A percentile compares a stretch with the other conserved stretches of the same genome.
phyloP scores from a whole-genome alignment of 2,329 filamentous ascomycete genomes.

The Aspergillus transmontanensis region DNA sequence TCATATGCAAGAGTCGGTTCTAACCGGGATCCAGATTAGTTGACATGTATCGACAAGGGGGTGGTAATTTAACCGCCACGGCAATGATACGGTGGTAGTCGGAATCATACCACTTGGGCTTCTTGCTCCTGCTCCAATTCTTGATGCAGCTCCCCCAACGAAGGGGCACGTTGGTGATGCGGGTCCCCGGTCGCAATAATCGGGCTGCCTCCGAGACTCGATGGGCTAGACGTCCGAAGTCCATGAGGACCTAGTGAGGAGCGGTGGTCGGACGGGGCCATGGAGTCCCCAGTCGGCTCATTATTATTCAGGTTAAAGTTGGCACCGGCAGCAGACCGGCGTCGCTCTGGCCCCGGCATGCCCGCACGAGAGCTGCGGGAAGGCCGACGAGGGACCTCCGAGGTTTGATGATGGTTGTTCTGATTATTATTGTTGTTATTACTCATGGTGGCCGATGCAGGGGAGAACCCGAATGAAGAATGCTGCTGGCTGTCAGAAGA shows the following conservation, averaged over 20 bases:
- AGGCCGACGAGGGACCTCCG: constrained; percentile 57
- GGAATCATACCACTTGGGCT: constrained; percentile 49
- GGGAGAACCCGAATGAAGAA: constrained; percentile 11
- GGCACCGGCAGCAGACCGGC: constrained; percentile 45
- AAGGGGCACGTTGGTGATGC: constrained; percentile 51
- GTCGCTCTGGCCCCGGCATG: constrained; percentile 44
- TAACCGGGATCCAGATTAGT: constrained; percentile 21
- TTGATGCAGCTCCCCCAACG: constrained; percentile 53
- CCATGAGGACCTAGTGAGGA: constrained; percentile 41
- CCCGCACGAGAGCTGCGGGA: constrained; percentile 40
- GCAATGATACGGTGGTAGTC: background rate
- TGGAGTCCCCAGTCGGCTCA: constrained; percentile 36
- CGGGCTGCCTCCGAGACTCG: constrained; percentile 45
- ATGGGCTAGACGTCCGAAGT: constrained; percentile 46
- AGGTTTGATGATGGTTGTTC: constrained; percentile 73
- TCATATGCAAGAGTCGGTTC: constrained; percentile 55
- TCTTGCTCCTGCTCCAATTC: constrained; percentile 56
- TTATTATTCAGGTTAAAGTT: constrained; percentile 43
- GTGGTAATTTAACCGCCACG: constrained; percentile 2
- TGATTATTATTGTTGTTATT: constrained; percentile 36
- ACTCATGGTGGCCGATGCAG: constrained; percentile 16
- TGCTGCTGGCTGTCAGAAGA: constrained; percentile 61
- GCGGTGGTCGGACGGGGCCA: constrained; percentile 40
- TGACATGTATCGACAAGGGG: constrained; percentile 7
- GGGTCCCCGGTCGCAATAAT: constrained; percentile 48